Conservation (phyloP, 495 filamentous ascomycete genomes). For the Neurospora sp. region DNA sequence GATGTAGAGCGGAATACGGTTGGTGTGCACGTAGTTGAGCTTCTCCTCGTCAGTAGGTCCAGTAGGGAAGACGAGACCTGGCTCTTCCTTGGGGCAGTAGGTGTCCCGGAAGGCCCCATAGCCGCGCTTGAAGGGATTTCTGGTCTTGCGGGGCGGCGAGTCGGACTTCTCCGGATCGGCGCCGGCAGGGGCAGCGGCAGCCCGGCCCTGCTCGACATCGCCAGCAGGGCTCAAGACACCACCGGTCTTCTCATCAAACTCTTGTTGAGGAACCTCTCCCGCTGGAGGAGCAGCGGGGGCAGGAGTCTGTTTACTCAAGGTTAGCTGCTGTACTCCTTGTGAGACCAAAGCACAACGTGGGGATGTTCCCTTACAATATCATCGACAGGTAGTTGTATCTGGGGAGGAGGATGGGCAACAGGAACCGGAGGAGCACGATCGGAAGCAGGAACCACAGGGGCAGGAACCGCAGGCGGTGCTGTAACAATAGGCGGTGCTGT, state of each 20-base stretch:
- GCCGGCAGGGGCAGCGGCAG: neutral
- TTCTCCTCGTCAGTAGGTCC: slow-evolving; percentile 23
- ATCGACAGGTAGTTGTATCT: neutral
- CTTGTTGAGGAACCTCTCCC: slow-evolving; percentile 7
- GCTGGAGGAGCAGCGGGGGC: slow-evolving; percentile 1
- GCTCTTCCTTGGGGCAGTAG: slow-evolving; percentile 22
- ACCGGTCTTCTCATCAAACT: slow-evolving; percentile 7
- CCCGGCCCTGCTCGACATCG: slow-evolving; percentile 5
- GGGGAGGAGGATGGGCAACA: neutral
- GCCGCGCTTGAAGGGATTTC: slow-evolving; percentile 8
- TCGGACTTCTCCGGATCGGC: slow-evolving; percentile 8
- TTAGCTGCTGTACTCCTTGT: neutral
- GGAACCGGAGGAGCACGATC: neutral
- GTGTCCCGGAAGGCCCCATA: slow-evolving; percentile 16
- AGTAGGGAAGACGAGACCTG: slow-evolving; percentile 17
- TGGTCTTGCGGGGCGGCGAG: slow-evolving; percentile 1
- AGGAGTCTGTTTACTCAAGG: slow-evolving; percentile 5
- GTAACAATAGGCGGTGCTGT: neutral
- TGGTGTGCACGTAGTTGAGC: slow-evolving; percentile 18
- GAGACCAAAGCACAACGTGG: neutral
- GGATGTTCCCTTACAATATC: neutral
- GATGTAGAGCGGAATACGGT: slow-evolving; percentile 24
- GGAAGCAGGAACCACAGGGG: neutral
- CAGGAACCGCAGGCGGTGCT: neutral
- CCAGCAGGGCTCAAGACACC: neutral